phyloP scores from a whole-genome alignment of 192 early-diverging fungal species.

The Diversispora epigaea region DNA sequence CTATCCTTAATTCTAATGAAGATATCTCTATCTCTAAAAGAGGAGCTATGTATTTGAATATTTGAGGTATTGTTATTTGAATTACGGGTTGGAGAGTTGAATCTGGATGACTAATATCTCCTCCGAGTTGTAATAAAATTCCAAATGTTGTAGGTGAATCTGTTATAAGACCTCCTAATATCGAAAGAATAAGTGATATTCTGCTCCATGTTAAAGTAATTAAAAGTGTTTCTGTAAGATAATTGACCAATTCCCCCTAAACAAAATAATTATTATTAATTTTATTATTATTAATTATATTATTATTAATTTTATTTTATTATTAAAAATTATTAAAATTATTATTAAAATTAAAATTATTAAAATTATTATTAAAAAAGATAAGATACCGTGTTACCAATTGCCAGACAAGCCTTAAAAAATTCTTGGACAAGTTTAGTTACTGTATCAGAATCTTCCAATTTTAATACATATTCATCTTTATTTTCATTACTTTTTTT shows the following conservation, averaged over 20 bases:
- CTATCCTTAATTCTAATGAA: constrained; percentile 40
- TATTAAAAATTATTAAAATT: not conserved
- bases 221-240: not conserved
- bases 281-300: too few relatives aligned
- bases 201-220: not conserved
- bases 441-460: constrained; percentile 5
- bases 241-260: constrained; percentile 10
- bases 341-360: not conserved
- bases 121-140: not conserved
- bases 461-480: constrained; percentile 5
- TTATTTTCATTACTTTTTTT: constrained; percentile 3
- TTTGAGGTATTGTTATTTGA: constrained; percentile 18
- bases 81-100: not conserved
- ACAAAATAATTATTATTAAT: not conserved
- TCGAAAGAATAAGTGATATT: constrained; percentile 22
- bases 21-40: not conserved
- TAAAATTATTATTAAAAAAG: not conserved
- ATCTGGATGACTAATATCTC: not conserved
- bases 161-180: constrained; percentile 15
- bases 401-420: not conserved
- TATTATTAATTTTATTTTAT: too few relatives aligned
- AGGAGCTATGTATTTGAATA: not conserved
- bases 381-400: constrained; percentile 12
- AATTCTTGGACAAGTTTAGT: constrained; percentile 19
- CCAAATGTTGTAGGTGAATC: constrained; percentile 8